These are phyloP conservation scores for Tylopilus plumbeoviolaceoides DNA, from an alignment of 768 basidiomycete species.

Conservation along the genomic window DNA sequence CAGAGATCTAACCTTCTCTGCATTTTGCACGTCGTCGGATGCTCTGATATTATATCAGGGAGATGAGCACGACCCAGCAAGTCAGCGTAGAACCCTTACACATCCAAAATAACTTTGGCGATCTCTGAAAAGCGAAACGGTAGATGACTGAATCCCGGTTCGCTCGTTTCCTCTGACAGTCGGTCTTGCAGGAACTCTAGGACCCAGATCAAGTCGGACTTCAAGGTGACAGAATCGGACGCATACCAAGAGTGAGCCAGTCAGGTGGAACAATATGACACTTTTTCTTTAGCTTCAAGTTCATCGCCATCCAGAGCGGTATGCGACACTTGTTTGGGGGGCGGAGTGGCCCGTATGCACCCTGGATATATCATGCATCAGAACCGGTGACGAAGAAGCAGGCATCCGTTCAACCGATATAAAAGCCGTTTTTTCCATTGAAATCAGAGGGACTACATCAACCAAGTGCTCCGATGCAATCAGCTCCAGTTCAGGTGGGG, in stretches of 20 bases:
- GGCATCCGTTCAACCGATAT: constrained; percentile 61
- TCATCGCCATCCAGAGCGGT: constrained; percentile 96
- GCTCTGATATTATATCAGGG: constrained; percentile 49
- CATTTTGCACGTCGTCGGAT: constrained; percentile 81
- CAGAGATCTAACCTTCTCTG: constrained; percentile 79
- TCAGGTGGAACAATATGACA: constrained; percentile 88
- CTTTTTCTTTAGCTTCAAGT: constrained; percentile 91
- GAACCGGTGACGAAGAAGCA: constrained; percentile 5
- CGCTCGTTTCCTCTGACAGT: constrained; percentile 68
- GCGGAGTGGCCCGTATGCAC: constrained; percentile 87
- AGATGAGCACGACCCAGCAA: background rate
- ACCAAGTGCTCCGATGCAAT: constrained; percentile 81
- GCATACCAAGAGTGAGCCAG: constrained; percentile 84
- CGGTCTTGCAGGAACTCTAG: constrained; percentile 79
- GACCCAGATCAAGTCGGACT: background rate
- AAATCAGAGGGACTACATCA: constrained; percentile 82
- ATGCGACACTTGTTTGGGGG: constrained; percentile 82
- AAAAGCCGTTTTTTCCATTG: constrained; percentile 89
- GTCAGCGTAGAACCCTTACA: constrained; percentile 47
- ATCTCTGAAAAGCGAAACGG: constrained; percentile 90
- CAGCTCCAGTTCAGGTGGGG: constrained; percentile 84
- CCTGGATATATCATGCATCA: constrained; percentile 43
- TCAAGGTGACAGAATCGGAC: background rate
- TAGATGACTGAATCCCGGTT: constrained; percentile 69
- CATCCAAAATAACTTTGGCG: constrained; percentile 88